Base-by-base conservation (phyloP, 768 basidiomycete species). In the Russula vinacea region DNA sequence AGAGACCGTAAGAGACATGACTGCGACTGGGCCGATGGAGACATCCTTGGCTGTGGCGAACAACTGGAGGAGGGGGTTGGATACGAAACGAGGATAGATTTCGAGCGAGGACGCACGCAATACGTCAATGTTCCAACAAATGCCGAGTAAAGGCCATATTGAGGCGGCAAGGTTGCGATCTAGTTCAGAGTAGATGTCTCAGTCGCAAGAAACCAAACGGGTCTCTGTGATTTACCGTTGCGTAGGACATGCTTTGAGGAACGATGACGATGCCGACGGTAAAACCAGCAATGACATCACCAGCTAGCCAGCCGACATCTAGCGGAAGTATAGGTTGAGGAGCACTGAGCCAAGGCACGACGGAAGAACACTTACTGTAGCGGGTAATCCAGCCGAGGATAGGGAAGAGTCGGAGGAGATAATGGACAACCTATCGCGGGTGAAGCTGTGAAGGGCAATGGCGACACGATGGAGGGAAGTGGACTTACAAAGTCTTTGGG, bases 1-100 rank as follows among this genome's bases (percentile, higher is more conserved):
- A 9, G 92, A 82, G 19, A 87, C 84, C 22, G 90, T 89, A 56
- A 97, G 82, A 2, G 93, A 95, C 94, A 99, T 97, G 73, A 99
- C 96, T 9, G 97, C 96, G 69, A 98, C 96, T 2, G 97, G 97
- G 56, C 97, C 97, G 69, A 99, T 98, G n/a, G 94, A 95, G 47
- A 99, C 92, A 79, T 99, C 97, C 75, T 98, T 98, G 33, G 92
- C 92, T 0, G 97, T 98, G 26, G 94, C 96, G 72, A 98, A 98
- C 77, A 97, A 84, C 89, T 92, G 67, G 26, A 37, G 29, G 45
- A 35, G 62, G 37, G 40, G 53, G 17, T 54, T 55, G 5, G 11
- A 64, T 60, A 45, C 58, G 39, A 55, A 42, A 50, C 49, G 42
- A 37, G 39, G 26, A 33, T 32, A 24, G 0, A 33, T 35, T 19